Conservation (phyloP, 306 rosid genomes). For the Dalbergia oliveri region DNA sequence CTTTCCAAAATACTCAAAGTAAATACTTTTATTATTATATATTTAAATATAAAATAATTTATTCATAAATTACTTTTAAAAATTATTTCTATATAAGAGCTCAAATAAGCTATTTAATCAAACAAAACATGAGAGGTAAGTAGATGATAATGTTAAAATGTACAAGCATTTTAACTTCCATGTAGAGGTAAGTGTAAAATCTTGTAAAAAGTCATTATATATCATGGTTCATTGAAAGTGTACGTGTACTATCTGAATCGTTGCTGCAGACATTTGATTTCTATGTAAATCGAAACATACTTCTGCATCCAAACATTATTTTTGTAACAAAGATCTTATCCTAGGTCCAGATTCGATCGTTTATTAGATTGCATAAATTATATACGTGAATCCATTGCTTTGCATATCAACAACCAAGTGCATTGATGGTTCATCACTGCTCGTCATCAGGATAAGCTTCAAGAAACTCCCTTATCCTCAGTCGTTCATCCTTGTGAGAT, state of each 20-base stretch:
- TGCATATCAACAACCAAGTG: conserved; percentile 42
- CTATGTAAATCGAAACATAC: not conserved
- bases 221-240: conserved; percentile 1
- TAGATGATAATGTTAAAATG: not conserved
- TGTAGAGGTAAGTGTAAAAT: not conserved
- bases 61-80: too few relatives aligned
- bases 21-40: too few relatives aligned
- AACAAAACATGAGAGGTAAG: too few relatives aligned
- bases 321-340: not conserved
- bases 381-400: conserved; percentile 10
- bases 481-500: conserved; percentile 71
- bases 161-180: not conserved
- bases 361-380: conserved; percentile 2
- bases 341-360: not conserved
- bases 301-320: conserved; percentile 1
- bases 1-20: too few relatives aligned
- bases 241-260: not conserved
- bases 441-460: conserved; percentile 66
- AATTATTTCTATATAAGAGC: too few relatives aligned
- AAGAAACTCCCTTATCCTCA: conserved; percentile 68
- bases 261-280: conserved; percentile 15
- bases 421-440: conserved; percentile 42
- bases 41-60: too few relatives aligned
- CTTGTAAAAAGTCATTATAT: not conserved
- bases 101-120: too few relatives aligned